phyloP scores from a whole-genome alignment of 768 basidiomycete species.

The Lepiota subincarnata region DNA sequence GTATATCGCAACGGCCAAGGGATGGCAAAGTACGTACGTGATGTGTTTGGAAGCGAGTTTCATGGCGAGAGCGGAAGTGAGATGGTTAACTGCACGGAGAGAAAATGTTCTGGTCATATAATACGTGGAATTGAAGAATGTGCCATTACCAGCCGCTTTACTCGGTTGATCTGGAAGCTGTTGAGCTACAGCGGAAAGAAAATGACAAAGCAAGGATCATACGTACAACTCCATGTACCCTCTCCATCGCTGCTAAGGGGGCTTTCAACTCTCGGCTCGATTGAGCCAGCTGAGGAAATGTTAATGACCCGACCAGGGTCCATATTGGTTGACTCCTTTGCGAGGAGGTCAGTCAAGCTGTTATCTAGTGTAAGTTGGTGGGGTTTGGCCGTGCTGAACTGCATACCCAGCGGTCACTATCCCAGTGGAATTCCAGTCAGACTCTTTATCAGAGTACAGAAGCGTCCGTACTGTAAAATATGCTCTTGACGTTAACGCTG shows the following conservation, averaged over 20 bases:
- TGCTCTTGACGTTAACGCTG: conserved; percentile 79
- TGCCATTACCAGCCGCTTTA: conserved; percentile 64
- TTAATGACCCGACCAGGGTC: conserved; percentile 81
- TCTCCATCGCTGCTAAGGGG: conserved; percentile 47
- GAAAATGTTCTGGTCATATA: not conserved
- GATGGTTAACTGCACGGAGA: conserved; percentile 58
- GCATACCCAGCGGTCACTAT: conserved; percentile 52
- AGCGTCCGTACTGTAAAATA: conserved; percentile 65
- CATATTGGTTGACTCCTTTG: conserved; percentile 54
- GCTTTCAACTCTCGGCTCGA: conserved; percentile 49
- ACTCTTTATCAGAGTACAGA: conserved; percentile 4
- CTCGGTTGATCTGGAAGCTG: conserved; percentile 62
- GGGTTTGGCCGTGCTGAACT: not conserved
- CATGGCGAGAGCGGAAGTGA: conserved; percentile 67
- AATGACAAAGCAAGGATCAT: not conserved
- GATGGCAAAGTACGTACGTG: conserved; percentile 45
- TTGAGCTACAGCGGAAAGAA: not conserved
- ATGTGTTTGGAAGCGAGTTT: conserved; percentile 58
- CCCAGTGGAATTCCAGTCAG: not conserved
- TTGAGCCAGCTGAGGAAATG: conserved; percentile 67
- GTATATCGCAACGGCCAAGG: not conserved
- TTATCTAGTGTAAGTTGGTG: not conserved
- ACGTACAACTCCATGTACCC: conserved; percentile 80
- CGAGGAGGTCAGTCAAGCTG: conserved; percentile 56
- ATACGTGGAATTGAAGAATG: not conserved